Conservation (phyloP, 2,329 filamentous ascomycete genomes). For the Pestalotiopsis sp. region DNA sequence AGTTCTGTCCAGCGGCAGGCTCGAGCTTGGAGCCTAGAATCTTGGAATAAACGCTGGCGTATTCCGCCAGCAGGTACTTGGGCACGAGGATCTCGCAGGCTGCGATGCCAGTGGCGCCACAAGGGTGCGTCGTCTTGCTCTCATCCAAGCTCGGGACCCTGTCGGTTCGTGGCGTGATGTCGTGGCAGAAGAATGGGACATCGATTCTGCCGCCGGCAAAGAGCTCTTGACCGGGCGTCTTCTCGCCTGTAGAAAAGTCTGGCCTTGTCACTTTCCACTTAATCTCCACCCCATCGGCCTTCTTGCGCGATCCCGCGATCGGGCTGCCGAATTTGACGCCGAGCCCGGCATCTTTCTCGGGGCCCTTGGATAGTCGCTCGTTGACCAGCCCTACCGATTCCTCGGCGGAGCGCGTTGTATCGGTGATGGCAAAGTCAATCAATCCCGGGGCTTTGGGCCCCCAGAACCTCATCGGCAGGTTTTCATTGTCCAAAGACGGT, state of each 20-base stretch:
- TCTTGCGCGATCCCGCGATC: not conserved
- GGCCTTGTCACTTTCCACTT: not conserved
- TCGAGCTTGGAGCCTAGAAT: not conserved
- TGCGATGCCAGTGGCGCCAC: not conserved
- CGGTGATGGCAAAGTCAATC: not conserved
- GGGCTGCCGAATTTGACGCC: not conserved
- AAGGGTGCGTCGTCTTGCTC: not conserved
- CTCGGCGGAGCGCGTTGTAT: not conserved
- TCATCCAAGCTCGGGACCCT: not conserved
- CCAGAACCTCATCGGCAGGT: not conserved
- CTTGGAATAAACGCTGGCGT: not conserved
- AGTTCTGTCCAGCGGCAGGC: not conserved
- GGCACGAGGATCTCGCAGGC: not conserved
- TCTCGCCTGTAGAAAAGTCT: not conserved
- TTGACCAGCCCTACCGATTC: not conserved
- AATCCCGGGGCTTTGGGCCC: not conserved
- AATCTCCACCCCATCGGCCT: not conserved
- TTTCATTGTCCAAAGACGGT: not conserved
- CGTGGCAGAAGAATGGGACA: not conserved
- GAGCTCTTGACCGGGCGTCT: not conserved
- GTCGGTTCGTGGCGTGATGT: not conserved
- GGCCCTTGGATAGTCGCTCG: not conserved
- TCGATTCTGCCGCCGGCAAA: not conserved
- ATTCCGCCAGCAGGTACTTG: not conserved
- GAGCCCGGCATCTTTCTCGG: not conserved